A percentile compares a stretch with the other conserved stretches of the same genome.
phyloP scores from a whole-genome alignment of 345 rosid genomes.

The Linum tenue region DNA sequence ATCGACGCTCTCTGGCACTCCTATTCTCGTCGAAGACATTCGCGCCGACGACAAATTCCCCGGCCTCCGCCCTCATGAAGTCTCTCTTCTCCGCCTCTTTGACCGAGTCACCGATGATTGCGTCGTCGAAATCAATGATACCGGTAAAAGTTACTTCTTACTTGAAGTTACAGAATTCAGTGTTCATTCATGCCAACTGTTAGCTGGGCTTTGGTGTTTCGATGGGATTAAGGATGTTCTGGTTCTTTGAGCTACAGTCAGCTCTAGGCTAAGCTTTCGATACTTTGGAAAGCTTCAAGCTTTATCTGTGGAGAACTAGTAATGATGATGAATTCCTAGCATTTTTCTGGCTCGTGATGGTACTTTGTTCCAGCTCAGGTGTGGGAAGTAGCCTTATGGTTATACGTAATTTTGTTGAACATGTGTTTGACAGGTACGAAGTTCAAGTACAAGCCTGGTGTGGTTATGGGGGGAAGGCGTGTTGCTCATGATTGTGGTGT shows the following conservation, averaged over 20 bases:
- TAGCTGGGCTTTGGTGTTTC: too few relatives aligned
- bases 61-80: constrained; percentile 69
- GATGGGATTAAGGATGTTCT: too few relatives aligned
- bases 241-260: too few relatives aligned
- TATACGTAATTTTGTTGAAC: not conserved
- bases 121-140: constrained; percentile 55
- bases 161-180: too few relatives aligned
- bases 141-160: constrained; percentile 31
- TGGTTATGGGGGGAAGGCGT: constrained; percentile 67
- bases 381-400: not conserved
- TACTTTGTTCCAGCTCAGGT: not conserved
- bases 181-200: too few relatives aligned
- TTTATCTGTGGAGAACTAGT: too few relatives aligned
- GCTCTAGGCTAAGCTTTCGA: too few relatives aligned
- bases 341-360: not conserved
- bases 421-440: constrained; percentile 40
- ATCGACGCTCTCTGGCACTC: constrained; percentile 55
- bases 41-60: constrained; percentile 58
- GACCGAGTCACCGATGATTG: constrained; percentile 68
- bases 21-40: constrained; percentile 55
- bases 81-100: constrained; percentile 71
- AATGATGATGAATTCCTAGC: too few relatives aligned
- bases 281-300: too few relatives aligned
- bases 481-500: constrained; percentile 61
- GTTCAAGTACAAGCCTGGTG: constrained; percentile 75